Conservation (phyloP, 345 rosid genomes). For the Excoecaria agallocha region DNA sequence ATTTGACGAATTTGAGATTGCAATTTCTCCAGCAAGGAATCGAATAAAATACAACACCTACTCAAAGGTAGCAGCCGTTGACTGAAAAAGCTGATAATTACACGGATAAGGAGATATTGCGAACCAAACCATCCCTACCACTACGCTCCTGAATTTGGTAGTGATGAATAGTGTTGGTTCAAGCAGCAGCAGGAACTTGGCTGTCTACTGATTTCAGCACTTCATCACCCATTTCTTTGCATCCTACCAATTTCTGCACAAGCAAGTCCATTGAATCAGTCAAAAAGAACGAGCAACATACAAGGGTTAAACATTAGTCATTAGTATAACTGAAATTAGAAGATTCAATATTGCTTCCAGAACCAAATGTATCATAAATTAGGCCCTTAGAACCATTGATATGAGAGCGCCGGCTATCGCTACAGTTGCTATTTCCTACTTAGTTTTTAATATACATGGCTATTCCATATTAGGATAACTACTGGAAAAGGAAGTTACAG, state of each 20-base stretch:
- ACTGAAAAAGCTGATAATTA: not conserved
- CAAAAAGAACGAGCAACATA: not conserved
- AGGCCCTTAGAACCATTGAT: not conserved
- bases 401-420: not conserved
- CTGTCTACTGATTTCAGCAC: constrained; percentile 70
- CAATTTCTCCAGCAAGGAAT: not conserved
- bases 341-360: not conserved
- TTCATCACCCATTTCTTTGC: constrained; percentile 92
- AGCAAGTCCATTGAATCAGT: not conserved
- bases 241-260: constrained; percentile 77
- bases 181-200: constrained; percentile 44
- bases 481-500: not conserved
- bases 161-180: not conserved
- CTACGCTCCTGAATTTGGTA: not conserved
- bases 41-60: not conserved
- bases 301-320: not conserved
- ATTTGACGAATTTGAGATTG: not conserved
- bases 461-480: not conserved
- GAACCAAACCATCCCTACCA: not conserved
- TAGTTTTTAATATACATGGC: not conserved
- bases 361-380: not conserved
- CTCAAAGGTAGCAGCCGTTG: not conserved
- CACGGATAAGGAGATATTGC: not conserved
- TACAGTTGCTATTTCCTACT: too few relatives aligned
- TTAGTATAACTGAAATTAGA: not conserved